These are phyloP conservation scores for Sarocladium brachiariae DNA, from an alignment of 2,329 filamentous ascomycete genomes.

Conservation along the genomic window DNA sequence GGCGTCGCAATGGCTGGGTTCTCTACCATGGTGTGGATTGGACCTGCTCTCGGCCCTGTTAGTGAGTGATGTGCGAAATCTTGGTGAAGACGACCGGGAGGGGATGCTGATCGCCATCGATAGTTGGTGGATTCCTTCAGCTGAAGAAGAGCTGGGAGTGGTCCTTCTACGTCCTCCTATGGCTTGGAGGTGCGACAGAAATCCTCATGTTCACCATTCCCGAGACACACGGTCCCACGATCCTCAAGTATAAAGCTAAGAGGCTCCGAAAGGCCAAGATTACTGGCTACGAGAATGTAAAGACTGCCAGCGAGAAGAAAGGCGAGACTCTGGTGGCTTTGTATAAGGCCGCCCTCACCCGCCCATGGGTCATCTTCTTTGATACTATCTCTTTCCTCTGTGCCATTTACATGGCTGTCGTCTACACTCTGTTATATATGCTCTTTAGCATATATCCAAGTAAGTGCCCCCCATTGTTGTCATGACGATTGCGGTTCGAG, in stretches of 20 bases:
- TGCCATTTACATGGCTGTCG: constrained; percentile 57
- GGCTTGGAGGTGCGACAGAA: neutral
- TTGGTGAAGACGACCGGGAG: neutral
- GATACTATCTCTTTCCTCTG: constrained; percentile 63
- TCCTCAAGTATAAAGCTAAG: no score
- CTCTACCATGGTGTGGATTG: constrained; percentile 22
- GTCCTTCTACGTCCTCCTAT: neutral
- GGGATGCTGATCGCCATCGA: constrained; percentile 33
- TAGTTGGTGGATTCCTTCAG: constrained; percentile 50
- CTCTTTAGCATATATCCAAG: constrained; percentile 53
- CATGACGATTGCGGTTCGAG: no score
- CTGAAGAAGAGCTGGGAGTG: constrained; percentile 52
- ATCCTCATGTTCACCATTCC: neutral
- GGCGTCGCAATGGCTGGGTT: constrained; percentile 49
- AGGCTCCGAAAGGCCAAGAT: no score
- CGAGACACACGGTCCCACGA: constrained; percentile 27
- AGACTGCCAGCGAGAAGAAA: constrained; percentile 31
- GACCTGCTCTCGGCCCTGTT: constrained; percentile 18
- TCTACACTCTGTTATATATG: constrained; percentile 51
- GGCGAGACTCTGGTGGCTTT: constrained; percentile 42
- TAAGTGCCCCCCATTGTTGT: no score
- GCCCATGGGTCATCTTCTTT: constrained; percentile 64
- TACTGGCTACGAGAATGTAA: no score
- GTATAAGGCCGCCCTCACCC: constrained; percentile 27
- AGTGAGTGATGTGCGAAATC: neutral